These are phyloP conservation scores for Colletotrichum chrysophilum DNA, from an alignment of 2,329 filamentous ascomycete species.

Conservation along the genomic window DNA sequence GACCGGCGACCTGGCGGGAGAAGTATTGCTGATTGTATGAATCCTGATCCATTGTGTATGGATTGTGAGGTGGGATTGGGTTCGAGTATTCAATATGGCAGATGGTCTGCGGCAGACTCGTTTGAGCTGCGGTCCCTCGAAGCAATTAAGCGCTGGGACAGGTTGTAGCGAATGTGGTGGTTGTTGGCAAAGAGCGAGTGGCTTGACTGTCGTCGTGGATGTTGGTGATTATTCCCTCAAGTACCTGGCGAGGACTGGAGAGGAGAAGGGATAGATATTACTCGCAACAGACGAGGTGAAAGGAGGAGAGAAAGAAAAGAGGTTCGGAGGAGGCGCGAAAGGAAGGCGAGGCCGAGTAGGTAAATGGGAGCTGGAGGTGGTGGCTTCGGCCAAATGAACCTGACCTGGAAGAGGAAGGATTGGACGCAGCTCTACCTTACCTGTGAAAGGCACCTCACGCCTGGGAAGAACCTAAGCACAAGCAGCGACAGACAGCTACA, in stretches of 20 bases:
- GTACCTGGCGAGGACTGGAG: background rate
- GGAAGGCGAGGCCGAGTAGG: conserved; percentile 6
- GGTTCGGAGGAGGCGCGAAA: background rate
- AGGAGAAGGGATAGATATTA: conserved; percentile 2
- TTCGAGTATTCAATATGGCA: background rate
- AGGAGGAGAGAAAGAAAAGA: background rate
- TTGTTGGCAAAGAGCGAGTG: background rate
- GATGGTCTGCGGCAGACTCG: background rate
- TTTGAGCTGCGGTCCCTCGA: background rate
- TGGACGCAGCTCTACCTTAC: background rate
- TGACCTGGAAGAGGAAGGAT: background rate
- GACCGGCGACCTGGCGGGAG: conserved; percentile 31
- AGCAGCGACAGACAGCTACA: background rate
- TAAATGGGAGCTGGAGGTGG: background rate
- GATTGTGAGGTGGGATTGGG: background rate
- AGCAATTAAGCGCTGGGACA: background rate
- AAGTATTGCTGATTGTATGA: conserved; percentile 28
- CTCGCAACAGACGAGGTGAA: background rate
- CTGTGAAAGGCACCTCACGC: background rate
- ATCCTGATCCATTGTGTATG: conserved; percentile 32
- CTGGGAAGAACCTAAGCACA: background rate
- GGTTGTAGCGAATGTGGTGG: background rate
- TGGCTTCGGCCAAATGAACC: background rate
- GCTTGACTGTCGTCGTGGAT: background rate
- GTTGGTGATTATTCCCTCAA: background rate